Base-by-base conservation (phyloP, 768 basidiomycete species). In the Xerocomellus intermedius region DNA sequence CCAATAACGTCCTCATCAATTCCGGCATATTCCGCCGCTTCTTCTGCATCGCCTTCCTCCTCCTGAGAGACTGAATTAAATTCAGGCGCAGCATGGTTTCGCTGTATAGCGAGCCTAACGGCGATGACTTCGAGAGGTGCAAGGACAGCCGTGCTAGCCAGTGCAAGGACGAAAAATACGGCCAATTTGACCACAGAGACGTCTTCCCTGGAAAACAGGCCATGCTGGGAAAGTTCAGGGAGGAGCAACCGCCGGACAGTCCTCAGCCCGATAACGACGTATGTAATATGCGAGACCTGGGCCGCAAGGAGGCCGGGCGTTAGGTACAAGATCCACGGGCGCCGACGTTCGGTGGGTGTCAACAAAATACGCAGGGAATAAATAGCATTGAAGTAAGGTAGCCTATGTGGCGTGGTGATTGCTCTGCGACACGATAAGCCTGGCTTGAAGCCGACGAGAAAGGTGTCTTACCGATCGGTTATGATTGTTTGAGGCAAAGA, bases 1-100 rank as follows among this genome's bases (percentile, higher is more conserved):
- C 89, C 90, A 58, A 94, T 91, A 17, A 94, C 91, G 60, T 94
- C 91, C 64, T 94, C 91, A 26, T 87, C 84, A 6, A 75, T 70
- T 16, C 86, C 87, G 24, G 82, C 77, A 61, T 83, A 93, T 59
- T 89, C 87, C 6, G 74, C 70, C 2, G 74, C 72, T 43, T 82
- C 80, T 54, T 89, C 81, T 3, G 73, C 75, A 61, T 87, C 85
- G 7, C 82, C 83, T 38, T 86, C 85, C 17, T 82, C 82, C 61
- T 92, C 89, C 64, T 90, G 87, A 4, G 83, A 74, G 30, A 89
- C 82, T 1, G 88, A 85, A 58, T 89, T 87, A 64, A 82, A 89
- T 52, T 87, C 88, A 6, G 84, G 74, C 16, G 86, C 84, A 8
- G 86, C 83, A 59, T 92, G 90, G 59, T 93, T 94, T 50, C 91